phyloP scores from a whole-genome alignment of 192 early-diverging fungal genomes.

The Coemansia sp. region DNA sequence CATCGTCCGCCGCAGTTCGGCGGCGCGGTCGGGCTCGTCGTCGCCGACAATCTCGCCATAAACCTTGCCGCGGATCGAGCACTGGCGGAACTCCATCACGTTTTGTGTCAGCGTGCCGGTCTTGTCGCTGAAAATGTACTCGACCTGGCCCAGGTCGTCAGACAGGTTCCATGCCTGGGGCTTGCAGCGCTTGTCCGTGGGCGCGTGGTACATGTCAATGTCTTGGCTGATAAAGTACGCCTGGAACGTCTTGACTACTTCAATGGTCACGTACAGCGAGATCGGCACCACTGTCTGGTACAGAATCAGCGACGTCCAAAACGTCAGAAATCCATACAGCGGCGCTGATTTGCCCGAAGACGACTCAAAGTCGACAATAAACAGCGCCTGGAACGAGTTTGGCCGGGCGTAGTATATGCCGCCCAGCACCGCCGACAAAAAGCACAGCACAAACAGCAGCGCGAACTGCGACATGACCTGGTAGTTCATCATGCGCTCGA shows the following conservation, averaged over 20 bases:
- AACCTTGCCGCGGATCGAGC: conserved; percentile 77
- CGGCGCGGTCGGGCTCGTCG: conserved; percentile 17
- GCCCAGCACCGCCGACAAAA: conserved; percentile 63
- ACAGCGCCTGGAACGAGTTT: conserved; percentile 49
- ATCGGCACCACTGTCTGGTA: conserved; percentile 97
- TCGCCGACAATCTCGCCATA: conserved; percentile 62
- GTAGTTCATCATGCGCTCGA: conserved; percentile 89
- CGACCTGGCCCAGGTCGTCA: conserved; percentile 92
- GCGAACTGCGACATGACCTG: conserved; percentile 80
- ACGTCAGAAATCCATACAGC: conserved; percentile 64
- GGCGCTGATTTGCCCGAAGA: conserved; percentile 22
- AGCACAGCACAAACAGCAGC: conserved; percentile 68
- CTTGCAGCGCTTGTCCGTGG: conserved; percentile 69
- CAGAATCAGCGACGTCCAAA: conserved; percentile 81
- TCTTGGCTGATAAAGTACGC: conserved; percentile 91
- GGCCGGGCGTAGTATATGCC: conserved; percentile 59
- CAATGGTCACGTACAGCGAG: conserved; percentile 89
- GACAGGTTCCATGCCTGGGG: conserved; percentile 87
- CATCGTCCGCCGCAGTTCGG: conserved; percentile 50
- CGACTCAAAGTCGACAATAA: conserved; percentile 36
- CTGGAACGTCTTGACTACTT: conserved; percentile 87
- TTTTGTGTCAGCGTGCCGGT: conserved; percentile 97
- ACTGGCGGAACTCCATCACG: conserved; percentile 93
- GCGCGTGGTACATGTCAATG: conserved; percentile 83
- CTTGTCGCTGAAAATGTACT: conserved; percentile 97